phyloP scores from a whole-genome alignment of 768 basidiomycete species.

The Amyloporia xantha region DNA sequence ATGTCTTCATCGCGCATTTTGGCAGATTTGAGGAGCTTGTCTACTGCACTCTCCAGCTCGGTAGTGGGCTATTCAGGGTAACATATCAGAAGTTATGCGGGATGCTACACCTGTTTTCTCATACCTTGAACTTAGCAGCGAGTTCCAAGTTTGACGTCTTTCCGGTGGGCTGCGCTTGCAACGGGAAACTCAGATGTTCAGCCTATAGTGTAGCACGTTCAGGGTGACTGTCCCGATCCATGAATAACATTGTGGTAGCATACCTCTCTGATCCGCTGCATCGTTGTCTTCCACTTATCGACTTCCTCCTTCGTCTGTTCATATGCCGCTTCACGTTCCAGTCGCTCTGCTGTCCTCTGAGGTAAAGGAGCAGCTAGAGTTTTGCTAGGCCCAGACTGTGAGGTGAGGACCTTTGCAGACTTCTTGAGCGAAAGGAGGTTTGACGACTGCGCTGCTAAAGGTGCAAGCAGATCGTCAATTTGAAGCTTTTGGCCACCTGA shows the following conservation, averaged over 20 bases:
- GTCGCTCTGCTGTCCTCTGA: constrained; percentile 77
- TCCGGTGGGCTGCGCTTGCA: constrained; percentile 54
- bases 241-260: constrained; percentile 14
- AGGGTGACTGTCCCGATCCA: not conserved
- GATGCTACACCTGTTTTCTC: constrained; percentile 2
- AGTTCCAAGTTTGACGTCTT: constrained; percentile 69
- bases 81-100: not conserved
- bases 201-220: constrained; percentile 39
- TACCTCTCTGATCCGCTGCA: constrained; percentile 88
- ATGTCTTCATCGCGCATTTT: constrained; percentile 80
- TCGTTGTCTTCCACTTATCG: constrained; percentile 88
- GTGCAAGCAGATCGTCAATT: constrained; percentile 70
- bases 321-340: constrained; percentile 92
- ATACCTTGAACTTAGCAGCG: constrained; percentile 78
- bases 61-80: constrained; percentile 58
- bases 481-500: constrained; percentile 49
- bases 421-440: constrained; percentile 62
- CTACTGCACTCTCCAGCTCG: constrained; percentile 77
- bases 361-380: constrained; percentile 81
- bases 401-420: constrained; percentile 55
- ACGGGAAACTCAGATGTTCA: constrained; percentile 81
- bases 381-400: constrained; percentile 47
- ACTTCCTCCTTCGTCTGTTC: constrained; percentile 90
- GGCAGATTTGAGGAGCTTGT: constrained; percentile 72
- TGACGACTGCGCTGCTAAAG: constrained; percentile 54